Conservation (phyloP, 75 land plant genomes). For the Chamaecyparis obtusa region DNA sequence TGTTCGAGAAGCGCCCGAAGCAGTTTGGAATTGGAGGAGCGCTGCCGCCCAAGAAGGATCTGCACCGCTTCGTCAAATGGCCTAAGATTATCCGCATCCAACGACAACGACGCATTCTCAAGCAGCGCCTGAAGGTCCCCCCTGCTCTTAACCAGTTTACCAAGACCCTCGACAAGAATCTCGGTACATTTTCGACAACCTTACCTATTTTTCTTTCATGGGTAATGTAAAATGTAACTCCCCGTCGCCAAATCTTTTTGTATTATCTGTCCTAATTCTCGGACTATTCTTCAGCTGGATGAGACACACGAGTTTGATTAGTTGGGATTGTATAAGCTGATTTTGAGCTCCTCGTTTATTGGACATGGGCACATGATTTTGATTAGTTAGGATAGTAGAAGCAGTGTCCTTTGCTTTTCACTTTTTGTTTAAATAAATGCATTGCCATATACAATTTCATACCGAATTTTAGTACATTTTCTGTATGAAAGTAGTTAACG, state of each 20-base stretch:
- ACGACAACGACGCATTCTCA: conserved; percentile 52
- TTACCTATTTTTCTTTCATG: neutral
- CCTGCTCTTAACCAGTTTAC: conserved; percentile 69
- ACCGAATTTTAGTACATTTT: too few relatives aligned
- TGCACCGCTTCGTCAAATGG: conserved; percentile 64
- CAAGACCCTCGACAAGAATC: conserved; percentile 61
- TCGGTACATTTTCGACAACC: conserved; percentile 22
- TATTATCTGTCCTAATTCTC: too few relatives aligned
- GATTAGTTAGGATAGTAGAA: too few relatives aligned
- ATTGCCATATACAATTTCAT: too few relatives aligned
- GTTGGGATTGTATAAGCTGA: too few relatives aligned
- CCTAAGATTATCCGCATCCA: conserved; percentile 59
- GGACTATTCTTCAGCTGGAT: too few relatives aligned
- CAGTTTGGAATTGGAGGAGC: conserved; percentile 69
- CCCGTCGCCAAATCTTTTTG: neutral
- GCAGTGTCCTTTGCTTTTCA: too few relatives aligned
- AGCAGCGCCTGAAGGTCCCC: conserved; percentile 61
- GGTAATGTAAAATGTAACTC: neutral
- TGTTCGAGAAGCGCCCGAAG: conserved; percentile 66
- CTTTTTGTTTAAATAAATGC: too few relatives aligned
- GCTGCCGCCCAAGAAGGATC: conserved; percentile 61
- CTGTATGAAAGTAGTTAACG: too few relatives aligned
- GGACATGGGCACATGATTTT: too few relatives aligned
- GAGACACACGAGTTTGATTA: too few relatives aligned
- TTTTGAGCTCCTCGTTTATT: too few relatives aligned